These are phyloP conservation scores for Teratosphaeria epicoccoides DNA, from an alignment of 2,329 filamentous ascomycete genomes.

Conservation along the genomic window DNA sequence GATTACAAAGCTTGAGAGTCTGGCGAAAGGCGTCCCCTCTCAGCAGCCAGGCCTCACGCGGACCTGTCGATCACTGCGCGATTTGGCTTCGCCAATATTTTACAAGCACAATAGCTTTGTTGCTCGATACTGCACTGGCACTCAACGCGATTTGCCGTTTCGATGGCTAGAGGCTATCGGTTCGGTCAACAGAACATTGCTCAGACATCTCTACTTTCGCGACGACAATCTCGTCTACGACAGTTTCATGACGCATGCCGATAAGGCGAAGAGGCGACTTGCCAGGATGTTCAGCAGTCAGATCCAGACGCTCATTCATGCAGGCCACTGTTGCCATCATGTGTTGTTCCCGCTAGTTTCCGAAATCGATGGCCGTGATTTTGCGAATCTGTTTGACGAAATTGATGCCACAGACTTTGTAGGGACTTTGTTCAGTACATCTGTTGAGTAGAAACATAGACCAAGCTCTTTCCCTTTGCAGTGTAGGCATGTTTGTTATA, in stretches of 20 bases:
- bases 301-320: background rate
- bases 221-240: background rate
- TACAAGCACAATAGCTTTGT: slow-evolving; percentile 14
- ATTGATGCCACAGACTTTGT: background rate
- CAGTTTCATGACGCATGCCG: background rate
- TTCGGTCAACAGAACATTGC: slow-evolving; percentile 7
- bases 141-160: slow-evolving; percentile 6
- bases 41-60: slow-evolving; percentile 13
- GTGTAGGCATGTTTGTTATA: no score
- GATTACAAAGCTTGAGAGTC: slow-evolving; percentile 10
- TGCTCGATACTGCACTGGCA: slow-evolving; percentile 14
- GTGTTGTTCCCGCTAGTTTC: background rate
- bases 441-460: no score
- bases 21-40: slow-evolving; percentile 9
- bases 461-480: no score
- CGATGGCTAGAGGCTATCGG: slow-evolving; percentile 12
- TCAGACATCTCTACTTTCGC: slow-evolving; percentile 9
- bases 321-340: background rate
- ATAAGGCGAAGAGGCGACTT: background rate
- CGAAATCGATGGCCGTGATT: background rate
- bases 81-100: slow-evolving; percentile 15
- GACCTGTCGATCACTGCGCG: slow-evolving; percentile 11
- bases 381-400: background rate
- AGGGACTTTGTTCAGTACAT: no score
- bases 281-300: background rate